These are phyloP conservation scores for Starmerella vitae DNA, from an alignment of 805 yeast species.

Conservation along the genomic window DNA sequence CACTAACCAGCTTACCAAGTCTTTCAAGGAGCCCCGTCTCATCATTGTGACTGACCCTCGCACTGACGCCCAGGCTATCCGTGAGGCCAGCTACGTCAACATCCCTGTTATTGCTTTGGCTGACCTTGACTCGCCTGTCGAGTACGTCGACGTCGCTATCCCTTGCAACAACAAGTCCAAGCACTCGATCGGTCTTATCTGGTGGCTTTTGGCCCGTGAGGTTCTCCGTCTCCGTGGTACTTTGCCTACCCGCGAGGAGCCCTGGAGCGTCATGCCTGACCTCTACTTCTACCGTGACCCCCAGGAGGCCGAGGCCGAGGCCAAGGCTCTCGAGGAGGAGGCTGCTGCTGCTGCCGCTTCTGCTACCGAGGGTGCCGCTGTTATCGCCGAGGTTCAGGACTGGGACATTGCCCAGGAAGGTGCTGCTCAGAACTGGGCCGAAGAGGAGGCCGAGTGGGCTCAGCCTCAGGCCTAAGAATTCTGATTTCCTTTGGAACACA, in stretches of 20 bases:
- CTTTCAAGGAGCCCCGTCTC: constrained; percentile 99
- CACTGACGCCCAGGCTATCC: constrained; percentile 99
- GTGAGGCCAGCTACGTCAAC: constrained; percentile 99
- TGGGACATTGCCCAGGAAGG: constrained; percentile 32
- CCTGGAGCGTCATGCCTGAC: constrained; percentile 99
- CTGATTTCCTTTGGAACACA: neutral
- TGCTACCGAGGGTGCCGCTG: constrained; percentile 30
- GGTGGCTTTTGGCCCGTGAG: constrained; percentile 99
- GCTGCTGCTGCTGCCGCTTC: constrained; percentile 61
- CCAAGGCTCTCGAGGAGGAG: constrained; percentile 48
- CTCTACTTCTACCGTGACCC: constrained; percentile 99
- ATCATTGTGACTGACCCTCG: constrained; percentile 99
- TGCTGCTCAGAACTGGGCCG: constrained; percentile 38
- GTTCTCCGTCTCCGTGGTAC: constrained; percentile 98
- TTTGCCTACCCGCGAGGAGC: constrained; percentile 87
- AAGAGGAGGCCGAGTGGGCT: constrained; percentile 28
- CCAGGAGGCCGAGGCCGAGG: constrained; percentile 86
- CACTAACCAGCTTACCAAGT: constrained; percentile 99
- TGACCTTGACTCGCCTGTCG: constrained; percentile 98
- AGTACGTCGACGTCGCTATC: constrained; percentile 98
- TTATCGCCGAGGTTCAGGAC: constrained; percentile 29
- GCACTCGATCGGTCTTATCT: constrained; percentile 98
- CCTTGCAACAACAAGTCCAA: constrained; percentile 99
- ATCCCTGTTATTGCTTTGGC: constrained; percentile 98
- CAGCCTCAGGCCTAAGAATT: constrained; percentile 18